A percentile compares a stretch with the other conserved stretches of the same genome.
Evolutionary conservation across 2,329 filamentous ascomycete species (phyloP).

Genomic region (Lizonia empirigonia): DNA sequence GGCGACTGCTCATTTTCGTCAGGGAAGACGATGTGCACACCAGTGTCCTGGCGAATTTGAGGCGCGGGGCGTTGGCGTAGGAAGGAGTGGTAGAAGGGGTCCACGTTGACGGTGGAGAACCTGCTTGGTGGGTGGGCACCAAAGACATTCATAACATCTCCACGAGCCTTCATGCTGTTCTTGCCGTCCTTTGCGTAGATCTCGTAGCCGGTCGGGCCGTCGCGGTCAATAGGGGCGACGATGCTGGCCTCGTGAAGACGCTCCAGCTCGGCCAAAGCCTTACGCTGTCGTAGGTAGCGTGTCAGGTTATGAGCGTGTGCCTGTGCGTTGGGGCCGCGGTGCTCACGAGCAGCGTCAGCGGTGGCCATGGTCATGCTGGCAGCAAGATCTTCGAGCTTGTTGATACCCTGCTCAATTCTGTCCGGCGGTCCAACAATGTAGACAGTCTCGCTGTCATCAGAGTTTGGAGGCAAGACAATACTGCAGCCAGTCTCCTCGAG

Average conservation of each 20-base stretch:
- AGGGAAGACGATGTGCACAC: conserved; percentile 76
- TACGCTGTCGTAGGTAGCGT: conserved; percentile 81
- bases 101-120: conserved; percentile 69
- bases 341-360: conserved; percentile 81
- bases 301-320: conserved; percentile 85
- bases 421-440: conserved; percentile 82
- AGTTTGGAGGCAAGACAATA: conserved; percentile 76
- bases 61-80: conserved; percentile 68
- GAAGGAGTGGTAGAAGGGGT: conserved; percentile 80
- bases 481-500: conserved; percentile 88
- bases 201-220: conserved; percentile 80
- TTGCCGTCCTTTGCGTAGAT: conserved; percentile 86
- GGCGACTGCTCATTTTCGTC: conserved; percentile 64
- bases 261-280: conserved; percentile 83
- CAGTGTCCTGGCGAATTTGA: conserved; percentile 69
- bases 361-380: conserved; percentile 83
- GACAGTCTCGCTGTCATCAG: conserved; percentile 80
- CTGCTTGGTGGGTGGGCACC: conserved; percentile 75
- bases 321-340: conserved; percentile 74
- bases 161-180: conserved; percentile 76
- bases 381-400: conserved; percentile 86
- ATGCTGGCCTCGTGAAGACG: conserved; percentile 83
- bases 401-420: conserved; percentile 74
- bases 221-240: conserved; percentile 72
- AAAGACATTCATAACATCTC: conserved; percentile 75